phyloP scores from a whole-genome alignment of 2,329 filamentous ascomycete genomes.

The Coleophoma crateriformis region DNA sequence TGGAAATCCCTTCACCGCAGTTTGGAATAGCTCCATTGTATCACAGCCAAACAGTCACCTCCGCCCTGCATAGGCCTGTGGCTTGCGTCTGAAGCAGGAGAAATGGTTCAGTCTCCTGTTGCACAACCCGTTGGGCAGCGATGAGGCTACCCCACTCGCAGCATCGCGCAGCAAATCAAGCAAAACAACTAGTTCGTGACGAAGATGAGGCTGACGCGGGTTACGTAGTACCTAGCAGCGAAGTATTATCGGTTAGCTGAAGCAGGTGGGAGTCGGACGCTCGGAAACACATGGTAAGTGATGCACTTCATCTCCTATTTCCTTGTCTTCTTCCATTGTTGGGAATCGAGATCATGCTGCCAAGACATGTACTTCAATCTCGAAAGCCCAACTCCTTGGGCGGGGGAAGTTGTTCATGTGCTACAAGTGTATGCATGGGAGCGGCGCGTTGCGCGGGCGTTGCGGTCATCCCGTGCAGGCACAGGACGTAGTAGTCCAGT shows the following conservation, averaged over 20 bases:
- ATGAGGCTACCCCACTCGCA: constrained; percentile 20
- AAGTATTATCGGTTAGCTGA: constrained; percentile 92
- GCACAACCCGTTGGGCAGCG: constrained; percentile 36
- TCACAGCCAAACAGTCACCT: constrained; percentile 12
- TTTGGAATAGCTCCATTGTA: constrained; percentile 18
- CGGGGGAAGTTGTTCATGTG: too few species aligned
- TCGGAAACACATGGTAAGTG: constrained; percentile 92
- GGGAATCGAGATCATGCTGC: too few species aligned
- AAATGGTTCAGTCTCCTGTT: not conserved
- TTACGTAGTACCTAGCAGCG: constrained; percentile 65
- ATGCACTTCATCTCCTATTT: constrained; percentile 21
- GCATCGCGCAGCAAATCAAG: not conserved
- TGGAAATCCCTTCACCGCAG: constrained; percentile 6
- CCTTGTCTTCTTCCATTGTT: not conserved
- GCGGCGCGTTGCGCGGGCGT: constrained; percentile 1
- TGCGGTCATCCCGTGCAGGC: constrained; percentile 1
- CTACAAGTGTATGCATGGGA: not conserved
- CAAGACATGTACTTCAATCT: too few species aligned
- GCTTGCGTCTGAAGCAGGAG: constrained; percentile 15
- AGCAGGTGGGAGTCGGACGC: constrained; percentile 77
- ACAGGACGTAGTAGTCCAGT: too few species aligned
- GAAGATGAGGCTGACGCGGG: constrained; percentile 39
- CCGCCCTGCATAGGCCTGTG: constrained; percentile 17
- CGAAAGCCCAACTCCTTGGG: too few species aligned
- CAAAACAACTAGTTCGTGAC: too few species aligned